phyloP scores from a whole-genome alignment of 371 early-diverging fungal species.

The Catenaria anguillulae region DNA sequence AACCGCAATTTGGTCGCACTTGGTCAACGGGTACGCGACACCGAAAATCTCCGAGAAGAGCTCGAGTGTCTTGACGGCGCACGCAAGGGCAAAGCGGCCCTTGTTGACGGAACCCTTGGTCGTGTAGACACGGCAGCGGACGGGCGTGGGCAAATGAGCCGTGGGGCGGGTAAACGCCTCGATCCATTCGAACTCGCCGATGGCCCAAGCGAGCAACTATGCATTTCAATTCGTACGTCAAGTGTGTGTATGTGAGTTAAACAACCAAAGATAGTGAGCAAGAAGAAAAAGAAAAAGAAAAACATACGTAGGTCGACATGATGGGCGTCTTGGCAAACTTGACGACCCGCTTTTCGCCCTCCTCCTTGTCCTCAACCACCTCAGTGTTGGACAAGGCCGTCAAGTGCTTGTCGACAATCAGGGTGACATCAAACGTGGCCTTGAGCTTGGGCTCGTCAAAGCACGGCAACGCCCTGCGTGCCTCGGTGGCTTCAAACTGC shows the following conservation, averaged over 20 bases:
- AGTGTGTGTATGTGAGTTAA: background rate
- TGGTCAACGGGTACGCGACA: slow-evolving; percentile 69
- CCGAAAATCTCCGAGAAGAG: slow-evolving; percentile 72
- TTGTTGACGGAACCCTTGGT: slow-evolving; percentile 45
- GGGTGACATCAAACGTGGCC: slow-evolving; percentile 69
- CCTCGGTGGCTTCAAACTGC: slow-evolving; percentile 84
- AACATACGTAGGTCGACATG: slow-evolving; percentile 86
- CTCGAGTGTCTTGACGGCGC: slow-evolving; percentile 52
- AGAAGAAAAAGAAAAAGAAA: too few relatives aligned
- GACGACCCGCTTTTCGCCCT: slow-evolving; percentile 24
- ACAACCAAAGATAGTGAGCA: too few relatives aligned
- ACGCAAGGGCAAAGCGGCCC: slow-evolving; percentile 64
- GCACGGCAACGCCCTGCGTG: slow-evolving; percentile 80
- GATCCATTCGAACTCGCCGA: slow-evolving; percentile 78
- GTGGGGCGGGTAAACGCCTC: slow-evolving; percentile 52
- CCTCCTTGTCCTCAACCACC: slow-evolving; percentile 19
- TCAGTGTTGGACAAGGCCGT: slow-evolving; percentile 79
- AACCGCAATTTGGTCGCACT: slow-evolving; percentile 79
- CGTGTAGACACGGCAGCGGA: slow-evolving; percentile 63
- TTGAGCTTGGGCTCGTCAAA: slow-evolving; percentile 84
- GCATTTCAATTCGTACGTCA: too few relatives aligned
- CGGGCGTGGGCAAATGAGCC: slow-evolving; percentile 42
- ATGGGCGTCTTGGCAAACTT: slow-evolving; percentile 64
- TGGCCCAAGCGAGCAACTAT: slow-evolving; percentile 76
- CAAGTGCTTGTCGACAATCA: slow-evolving; percentile 45